These are phyloP conservation scores for Trichophyton rubrum DNA, from an alignment of 2,329 filamentous ascomycete species.

Conservation along the genomic window DNA sequence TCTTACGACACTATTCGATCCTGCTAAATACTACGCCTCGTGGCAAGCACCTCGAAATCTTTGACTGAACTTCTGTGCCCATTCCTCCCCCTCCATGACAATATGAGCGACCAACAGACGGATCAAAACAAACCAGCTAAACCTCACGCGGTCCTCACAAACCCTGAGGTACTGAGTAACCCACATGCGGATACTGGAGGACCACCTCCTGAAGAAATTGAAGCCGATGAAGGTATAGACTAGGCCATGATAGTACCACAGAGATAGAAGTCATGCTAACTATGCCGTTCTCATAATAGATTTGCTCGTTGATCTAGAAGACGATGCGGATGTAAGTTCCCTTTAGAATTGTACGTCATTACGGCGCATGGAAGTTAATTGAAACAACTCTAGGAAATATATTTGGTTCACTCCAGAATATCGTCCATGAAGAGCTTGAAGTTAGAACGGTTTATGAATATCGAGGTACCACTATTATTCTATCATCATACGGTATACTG, in stretches of 20 bases:
- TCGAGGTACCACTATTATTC: slow-evolving; percentile 37
- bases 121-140: slow-evolving; percentile 34
- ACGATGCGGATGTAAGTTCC: slow-evolving; percentile 38
- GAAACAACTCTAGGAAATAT: slow-evolving; percentile 52
- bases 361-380: neutral
- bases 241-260: neutral
- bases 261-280: neutral
- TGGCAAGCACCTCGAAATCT: no score
- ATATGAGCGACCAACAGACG: slow-evolving; percentile 18
- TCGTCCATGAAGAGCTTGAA: slow-evolving; percentile 61
- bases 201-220: slow-evolving; percentile 59
- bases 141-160: slow-evolving; percentile 50
- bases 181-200: slow-evolving; percentile 63
- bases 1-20: no score
- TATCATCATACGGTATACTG: no score
- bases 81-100: neutral
- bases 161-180: slow-evolving; percentile 72
- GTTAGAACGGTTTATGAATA: slow-evolving; percentile 70
- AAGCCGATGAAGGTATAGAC: slow-evolving; percentile 61
- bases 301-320: slow-evolving; percentile 46
- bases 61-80: neutral
- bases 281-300: slow-evolving; percentile 28
- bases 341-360: neutral
- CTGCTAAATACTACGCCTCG: no score
- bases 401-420: slow-evolving; percentile 78